These are phyloP conservation scores for Dalbergia cochinchinensis DNA, from an alignment of 306 rosid species.

Conservation along the genomic window DNA sequence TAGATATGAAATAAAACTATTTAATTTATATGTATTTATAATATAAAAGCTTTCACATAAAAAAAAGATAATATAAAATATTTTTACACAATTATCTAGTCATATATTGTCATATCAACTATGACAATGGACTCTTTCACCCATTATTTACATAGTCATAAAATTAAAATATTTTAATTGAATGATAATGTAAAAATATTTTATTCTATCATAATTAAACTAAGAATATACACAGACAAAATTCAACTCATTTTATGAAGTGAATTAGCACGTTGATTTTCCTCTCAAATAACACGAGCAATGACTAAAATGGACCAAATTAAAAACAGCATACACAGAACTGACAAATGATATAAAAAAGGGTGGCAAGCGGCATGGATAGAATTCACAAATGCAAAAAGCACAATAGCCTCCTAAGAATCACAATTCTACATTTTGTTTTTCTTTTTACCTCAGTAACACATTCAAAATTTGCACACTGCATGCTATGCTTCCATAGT, in stretches of 20 bases:
- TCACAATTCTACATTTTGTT: background rate
- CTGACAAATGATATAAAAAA: background rate
- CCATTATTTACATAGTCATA: no score
- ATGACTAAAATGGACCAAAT: conserved; percentile 14
- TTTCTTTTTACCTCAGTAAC: background rate
- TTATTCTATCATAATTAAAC: no score
- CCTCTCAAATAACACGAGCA: conserved; percentile 6
- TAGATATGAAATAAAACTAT: no score
- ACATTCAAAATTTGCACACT: background rate
- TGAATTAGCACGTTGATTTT: conserved; percentile 29
- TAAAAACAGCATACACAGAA: background rate
- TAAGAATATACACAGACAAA: background rate
- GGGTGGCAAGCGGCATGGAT: background rate
- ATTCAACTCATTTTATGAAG: background rate
- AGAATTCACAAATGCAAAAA: background rate
- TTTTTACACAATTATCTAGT: no score
- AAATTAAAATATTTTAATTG: no score
- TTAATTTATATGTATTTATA: no score
- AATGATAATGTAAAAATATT: no score
- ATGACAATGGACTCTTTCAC: no score
- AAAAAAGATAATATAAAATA: no score
- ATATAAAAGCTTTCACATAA: no score
- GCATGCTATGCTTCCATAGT: background rate
- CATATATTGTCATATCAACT: no score
- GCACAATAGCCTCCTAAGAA: background rate